A percentile compares a stretch with the other conserved stretches of the same genome.
phyloP scores from a whole-genome alignment of 345 rosid species.

The Capsella bursapastoris region DNA sequence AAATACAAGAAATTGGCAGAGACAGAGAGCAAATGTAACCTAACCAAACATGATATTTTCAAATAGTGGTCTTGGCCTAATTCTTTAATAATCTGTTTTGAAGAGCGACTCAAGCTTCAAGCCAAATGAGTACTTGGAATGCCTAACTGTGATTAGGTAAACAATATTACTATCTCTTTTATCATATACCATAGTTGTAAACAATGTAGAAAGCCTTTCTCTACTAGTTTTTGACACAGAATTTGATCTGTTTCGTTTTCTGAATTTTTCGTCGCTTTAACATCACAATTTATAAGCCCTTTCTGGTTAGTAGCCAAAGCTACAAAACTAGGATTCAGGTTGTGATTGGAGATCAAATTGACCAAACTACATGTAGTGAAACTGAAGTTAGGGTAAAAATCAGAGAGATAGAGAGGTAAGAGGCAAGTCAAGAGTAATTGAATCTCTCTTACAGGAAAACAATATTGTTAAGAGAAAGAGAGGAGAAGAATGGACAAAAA shows the following conservation, averaged over 20 bases:
- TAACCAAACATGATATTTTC: conserved; percentile 28
- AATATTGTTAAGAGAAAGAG: conserved; percentile 28
- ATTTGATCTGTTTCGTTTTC: conserved; percentile 27
- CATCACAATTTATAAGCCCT: background rate
- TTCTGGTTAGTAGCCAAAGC: background rate
- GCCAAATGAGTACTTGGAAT: background rate
- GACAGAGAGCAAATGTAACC: background rate
- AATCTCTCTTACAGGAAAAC: conserved; percentile 31
- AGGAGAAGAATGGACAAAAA: conserved; percentile 39
- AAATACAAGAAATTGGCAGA: conserved; percentile 23
- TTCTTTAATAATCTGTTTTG: too few species aligned
- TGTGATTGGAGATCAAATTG: background rate
- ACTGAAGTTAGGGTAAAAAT: background rate
- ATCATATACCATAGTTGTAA: background rate
- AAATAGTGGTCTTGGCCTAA: conserved; percentile 51
- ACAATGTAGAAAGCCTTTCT: background rate
- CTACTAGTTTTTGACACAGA: conserved; percentile 17
- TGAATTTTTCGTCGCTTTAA: background rate
- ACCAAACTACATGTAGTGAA: conserved; percentile 7
- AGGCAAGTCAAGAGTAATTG: conserved; percentile 34
- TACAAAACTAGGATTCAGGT: background rate
- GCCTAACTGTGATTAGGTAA: background rate
- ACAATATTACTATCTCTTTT: background rate
- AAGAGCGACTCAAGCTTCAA: background rate
- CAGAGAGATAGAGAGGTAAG: conserved; percentile 5